phyloP scores from a whole-genome alignment of 805 yeast genomes.

The Lipomyces chichibuensis region DNA sequence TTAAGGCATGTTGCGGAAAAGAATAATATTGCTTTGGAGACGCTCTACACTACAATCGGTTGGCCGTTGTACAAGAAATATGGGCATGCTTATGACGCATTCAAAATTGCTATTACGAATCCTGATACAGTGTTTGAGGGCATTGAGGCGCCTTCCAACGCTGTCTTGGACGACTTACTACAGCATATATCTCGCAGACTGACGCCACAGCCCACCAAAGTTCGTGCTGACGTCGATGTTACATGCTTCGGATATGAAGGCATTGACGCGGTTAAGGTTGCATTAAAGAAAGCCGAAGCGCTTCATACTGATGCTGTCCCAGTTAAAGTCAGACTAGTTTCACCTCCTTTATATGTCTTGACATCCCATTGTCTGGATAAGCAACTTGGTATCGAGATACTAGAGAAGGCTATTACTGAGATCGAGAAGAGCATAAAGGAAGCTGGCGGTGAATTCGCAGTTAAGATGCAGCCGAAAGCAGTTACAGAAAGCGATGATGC shows the following conservation, averaged over 20 bases:
- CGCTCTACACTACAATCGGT: constrained; percentile 82
- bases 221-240: constrained; percentile 98
- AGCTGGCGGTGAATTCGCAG: constrained; percentile 83
- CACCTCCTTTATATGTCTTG: constrained; percentile 94
- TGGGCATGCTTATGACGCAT: constrained; percentile 97
- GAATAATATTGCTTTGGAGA: constrained; percentile 83
- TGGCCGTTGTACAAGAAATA: constrained; percentile 96
- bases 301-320: constrained; percentile 82
- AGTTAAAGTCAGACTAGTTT: constrained; percentile 91
- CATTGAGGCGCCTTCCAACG: constrained; percentile 69
- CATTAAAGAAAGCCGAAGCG: constrained; percentile 83
- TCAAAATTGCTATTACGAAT: constrained; percentile 93
- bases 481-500: constrained; percentile 99
- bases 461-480: constrained; percentile 98
- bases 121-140: constrained; percentile 80
- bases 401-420: constrained; percentile 77
- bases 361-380: constrained; percentile 93
- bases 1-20: constrained; percentile 98
- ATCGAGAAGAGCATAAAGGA: constrained; percentile 70
- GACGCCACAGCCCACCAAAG: constrained; percentile 97
- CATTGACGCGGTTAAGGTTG: constrained; percentile 91
- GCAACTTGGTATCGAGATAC: constrained; percentile 77
- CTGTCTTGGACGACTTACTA: constrained; percentile 80
- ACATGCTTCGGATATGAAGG: constrained; percentile 98
- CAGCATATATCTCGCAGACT: constrained; percentile 87